Evolutionary conservation across 2,329 filamentous ascomycete species (phyloP).

Genomic region (Lachnellula suecica): DNA sequence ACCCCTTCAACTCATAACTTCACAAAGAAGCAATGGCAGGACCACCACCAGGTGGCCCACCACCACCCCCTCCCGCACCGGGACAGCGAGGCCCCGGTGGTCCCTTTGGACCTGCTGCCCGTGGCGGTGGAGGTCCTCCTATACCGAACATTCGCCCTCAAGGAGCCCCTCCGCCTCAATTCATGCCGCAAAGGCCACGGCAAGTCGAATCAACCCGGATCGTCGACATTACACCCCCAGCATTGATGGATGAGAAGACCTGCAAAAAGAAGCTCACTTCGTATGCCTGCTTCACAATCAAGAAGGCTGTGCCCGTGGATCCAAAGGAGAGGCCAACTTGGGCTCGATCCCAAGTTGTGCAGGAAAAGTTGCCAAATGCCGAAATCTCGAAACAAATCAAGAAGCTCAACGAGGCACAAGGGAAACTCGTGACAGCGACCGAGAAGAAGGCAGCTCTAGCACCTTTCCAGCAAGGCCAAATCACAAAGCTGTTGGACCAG

Average conservation of each 20-base stretch:
- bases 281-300: conserved; percentile 25
- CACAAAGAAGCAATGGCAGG: background rate
- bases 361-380: conserved; percentile 27
- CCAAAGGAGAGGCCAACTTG: conserved; percentile 27
- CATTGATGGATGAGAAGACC: conserved; percentile 20
- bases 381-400: conserved; percentile 28
- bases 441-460: conserved; percentile 29
- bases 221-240: conserved; percentile 22
- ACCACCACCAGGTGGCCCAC: background rate
- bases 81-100: background rate
- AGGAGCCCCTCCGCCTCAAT: background rate
- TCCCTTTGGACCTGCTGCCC: background rate
- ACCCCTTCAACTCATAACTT: background rate
- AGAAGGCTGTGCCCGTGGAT: conserved; percentile 20
- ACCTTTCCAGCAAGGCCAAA: conserved; percentile 28
- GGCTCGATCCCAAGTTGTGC: conserved; percentile 23
- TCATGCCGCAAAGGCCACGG: conserved; percentile 8
- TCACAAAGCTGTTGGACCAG: conserved; percentile 28
- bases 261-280: conserved; percentile 27
- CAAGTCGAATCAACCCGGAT: conserved; percentile 19
- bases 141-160: conserved; percentile 1
- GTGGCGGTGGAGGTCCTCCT: background rate
- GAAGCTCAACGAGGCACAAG: conserved; percentile 22
- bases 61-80: conserved; percentile 17
- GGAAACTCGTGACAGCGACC: conserved; percentile 16